Evolutionary conservation across 1,284 basidiomycete genomes (phyloP), one percentile per base, ranked within the genome.

Genomic region (Naganishia cerealis): DNA sequence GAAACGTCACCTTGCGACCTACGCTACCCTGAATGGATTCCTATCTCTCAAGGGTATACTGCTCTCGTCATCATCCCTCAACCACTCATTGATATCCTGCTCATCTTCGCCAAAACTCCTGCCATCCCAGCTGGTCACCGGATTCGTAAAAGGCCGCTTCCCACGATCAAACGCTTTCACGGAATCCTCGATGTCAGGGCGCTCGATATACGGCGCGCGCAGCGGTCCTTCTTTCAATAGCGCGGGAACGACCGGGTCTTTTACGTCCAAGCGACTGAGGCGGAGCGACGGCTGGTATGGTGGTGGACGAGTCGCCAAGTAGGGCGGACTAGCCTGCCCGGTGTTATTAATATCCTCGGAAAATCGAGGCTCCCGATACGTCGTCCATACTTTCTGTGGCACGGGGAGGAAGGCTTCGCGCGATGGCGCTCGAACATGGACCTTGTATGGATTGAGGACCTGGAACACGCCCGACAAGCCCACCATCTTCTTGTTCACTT

Each of bases 401-500:
- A 38, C 12, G 18, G 46, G 43, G 9, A 61, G 43, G 46, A 61
- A 61, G 1, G 58, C 26, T 48, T 61, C 58, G 15, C 43, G 43
- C 18, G 58, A 61, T 10, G 58, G 58, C 15, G 42, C 50, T 36
- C 43, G 58, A 39, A 3, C 48, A 21, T 61, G 58, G 6, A 33
- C 36, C 18, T 48, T 61, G 43, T 48, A 33, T 24, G 57, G 53
- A 46, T 67, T 62, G 38, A 67, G 54, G n/a, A 67, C 56, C n/a
- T 62, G 58, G 29, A 67, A 67, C 16, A 67, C 38, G 12, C 58
- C 58, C 12, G 55, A 39, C 2, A 75, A 54, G 7, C 65, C 66
- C 36, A 70, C 67, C 46, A 74, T 50, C 26, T 69, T 53, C 15
- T 74, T 71, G 26, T 67, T 54, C 12, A 77, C 72, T 10, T 71